Evolutionary conservation across 1,284 basidiomycete genomes (phyloP).

Genomic region (Ganoderma lingzhi): DNA sequence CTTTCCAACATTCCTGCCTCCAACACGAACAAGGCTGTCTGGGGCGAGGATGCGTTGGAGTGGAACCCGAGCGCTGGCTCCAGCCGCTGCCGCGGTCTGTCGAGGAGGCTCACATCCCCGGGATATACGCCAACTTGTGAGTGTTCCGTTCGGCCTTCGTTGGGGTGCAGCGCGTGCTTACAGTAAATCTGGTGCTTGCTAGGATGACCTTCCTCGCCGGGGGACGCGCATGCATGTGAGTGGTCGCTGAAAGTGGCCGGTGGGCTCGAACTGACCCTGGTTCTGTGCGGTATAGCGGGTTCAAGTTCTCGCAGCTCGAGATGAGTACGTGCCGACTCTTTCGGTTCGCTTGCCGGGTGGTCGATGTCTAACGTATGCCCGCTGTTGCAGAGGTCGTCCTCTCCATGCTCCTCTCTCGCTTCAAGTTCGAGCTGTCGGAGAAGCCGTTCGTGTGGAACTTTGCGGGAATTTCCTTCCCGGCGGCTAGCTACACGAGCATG

Average conservation of each 20-base stretch:
- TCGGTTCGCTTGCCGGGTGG: not conserved
- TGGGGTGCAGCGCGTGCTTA: not conserved
- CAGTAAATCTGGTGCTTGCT: not conserved
- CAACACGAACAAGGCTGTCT: slow-evolving; percentile 55
- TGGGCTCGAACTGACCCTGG: not conserved
- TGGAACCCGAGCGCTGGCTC: slow-evolving; percentile 51
- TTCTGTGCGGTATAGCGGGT: slow-evolving; percentile 14
- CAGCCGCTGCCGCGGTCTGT: slow-evolving; percentile 32
- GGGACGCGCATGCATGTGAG: slow-evolving; percentile 42
- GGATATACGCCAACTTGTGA: slow-evolving; percentile 36
- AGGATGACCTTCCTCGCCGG: slow-evolving; percentile 47
- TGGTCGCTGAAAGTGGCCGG: not conserved
- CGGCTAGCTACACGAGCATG: slow-evolving; percentile 22
- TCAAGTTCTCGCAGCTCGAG: slow-evolving; percentile 28
- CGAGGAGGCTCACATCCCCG: slow-evolving; percentile 33
- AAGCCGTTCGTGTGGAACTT: slow-evolving; percentile 35
- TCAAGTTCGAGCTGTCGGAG: slow-evolving; percentile 27
- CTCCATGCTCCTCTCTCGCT: slow-evolving; percentile 19
- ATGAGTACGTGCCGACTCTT: slow-evolving; percentile 17
- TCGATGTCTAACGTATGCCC: not conserved
- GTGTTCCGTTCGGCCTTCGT: not conserved
- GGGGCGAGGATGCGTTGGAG: slow-evolving; percentile 62
- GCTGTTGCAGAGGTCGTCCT: slow-evolving; percentile 25
- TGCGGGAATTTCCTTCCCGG: slow-evolving; percentile 30
- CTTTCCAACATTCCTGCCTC: slow-evolving; percentile 55